Conservation (phyloP, 768 basidiomycete genomes). For the Kwoniella europaea region DNA sequence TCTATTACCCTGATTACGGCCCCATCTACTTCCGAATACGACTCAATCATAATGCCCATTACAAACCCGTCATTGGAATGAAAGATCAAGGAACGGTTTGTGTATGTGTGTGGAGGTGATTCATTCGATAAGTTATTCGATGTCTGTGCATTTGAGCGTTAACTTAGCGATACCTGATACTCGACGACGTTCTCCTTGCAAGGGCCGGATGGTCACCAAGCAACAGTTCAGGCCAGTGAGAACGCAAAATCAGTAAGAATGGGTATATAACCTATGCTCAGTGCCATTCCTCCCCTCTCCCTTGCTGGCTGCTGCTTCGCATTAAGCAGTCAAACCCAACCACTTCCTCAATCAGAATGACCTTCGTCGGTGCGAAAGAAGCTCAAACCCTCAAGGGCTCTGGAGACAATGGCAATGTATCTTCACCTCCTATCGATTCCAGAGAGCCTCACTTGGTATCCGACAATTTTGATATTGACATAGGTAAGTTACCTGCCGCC, state of each 20-base stretch:
- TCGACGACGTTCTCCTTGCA: no score
- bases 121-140: background rate
- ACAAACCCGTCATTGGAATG: background rate
- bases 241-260: background rate
- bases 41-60: background rate
- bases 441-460: slow-evolving; percentile 9
- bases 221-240: background rate
- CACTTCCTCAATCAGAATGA: background rate
- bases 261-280: background rate
- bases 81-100: background rate
- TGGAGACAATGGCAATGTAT: background rate
- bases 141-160: background rate
- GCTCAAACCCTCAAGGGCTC: background rate
- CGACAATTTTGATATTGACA: slow-evolving; percentile 17
- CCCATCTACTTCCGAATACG: background rate
- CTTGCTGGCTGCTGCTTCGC: background rate
- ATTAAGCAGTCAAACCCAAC: background rate
- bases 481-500: slow-evolving; percentile 1
- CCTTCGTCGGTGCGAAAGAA: background rate
- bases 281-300: background rate
- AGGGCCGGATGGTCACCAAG: background rate
- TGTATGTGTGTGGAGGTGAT: background rate
- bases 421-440: background rate
- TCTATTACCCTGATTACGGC: background rate
- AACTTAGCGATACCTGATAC: background rate